Percentiles rank a stretch among this genome's conserved stretches.
phyloP scores from a whole-genome alignment of 2,329 filamentous ascomycete genomes.

The Alternaria arborescens region DNA sequence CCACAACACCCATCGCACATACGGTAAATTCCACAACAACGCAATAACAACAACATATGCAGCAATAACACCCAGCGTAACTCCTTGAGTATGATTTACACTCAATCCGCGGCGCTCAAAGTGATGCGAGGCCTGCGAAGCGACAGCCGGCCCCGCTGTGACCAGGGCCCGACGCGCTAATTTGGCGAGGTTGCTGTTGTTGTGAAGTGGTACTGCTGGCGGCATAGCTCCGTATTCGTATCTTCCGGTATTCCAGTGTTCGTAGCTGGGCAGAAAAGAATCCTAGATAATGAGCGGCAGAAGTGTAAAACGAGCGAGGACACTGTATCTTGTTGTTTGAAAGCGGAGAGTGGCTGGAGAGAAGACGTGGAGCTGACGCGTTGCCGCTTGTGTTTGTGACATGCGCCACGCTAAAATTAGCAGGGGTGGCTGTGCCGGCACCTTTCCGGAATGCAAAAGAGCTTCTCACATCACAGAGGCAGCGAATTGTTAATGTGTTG shows the following conservation, averaged over 20 bases:
- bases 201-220: constrained; percentile 27
- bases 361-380: constrained; percentile 26
- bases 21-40: constrained; percentile 80
- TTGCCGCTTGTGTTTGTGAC: constrained; percentile 22
- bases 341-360: constrained; percentile 14
- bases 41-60: constrained; percentile 78
- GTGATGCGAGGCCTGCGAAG: constrained; percentile 30
- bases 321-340: background rate
- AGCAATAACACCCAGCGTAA: constrained; percentile 75
- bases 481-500: background rate
- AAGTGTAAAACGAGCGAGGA: background rate
- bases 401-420: constrained; percentile 37
- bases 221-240: constrained; percentile 27
- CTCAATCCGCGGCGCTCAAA: constrained; percentile 64
- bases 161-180: constrained; percentile 42
- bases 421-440: constrained; percentile 25
- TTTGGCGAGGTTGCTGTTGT: constrained; percentile 22
- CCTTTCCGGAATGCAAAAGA: background rate
- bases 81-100: constrained; percentile 72
- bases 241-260: background rate
- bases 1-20: constrained; percentile 77
- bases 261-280: background rate
- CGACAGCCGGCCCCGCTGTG: constrained; percentile 36
- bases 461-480: background rate
- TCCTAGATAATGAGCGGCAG: background rate